A percentile compares a stretch with the other conserved stretches of the same genome.
Conservation (phyloP, 805 yeast genomes). For the Starmera amethionina region DNA sequence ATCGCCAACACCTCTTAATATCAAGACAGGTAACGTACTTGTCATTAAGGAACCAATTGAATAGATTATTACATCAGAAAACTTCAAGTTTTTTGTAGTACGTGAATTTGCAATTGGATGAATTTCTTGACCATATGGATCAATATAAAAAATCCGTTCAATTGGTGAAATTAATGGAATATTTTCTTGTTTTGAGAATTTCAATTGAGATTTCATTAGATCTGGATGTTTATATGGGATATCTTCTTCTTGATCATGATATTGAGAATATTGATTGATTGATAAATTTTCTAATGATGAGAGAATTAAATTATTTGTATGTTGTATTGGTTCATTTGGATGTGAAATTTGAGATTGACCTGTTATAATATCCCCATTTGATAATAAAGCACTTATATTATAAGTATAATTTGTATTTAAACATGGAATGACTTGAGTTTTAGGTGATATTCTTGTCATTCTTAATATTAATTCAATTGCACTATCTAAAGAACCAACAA, state of each 20-base stretch:
- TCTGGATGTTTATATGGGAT: slow-evolving; percentile 75
- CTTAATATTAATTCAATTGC: slow-evolving; percentile 70
- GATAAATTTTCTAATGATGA: slow-evolving; percentile 3
- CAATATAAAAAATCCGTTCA: slow-evolving; percentile 63
- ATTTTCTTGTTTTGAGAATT: slow-evolving; percentile 50
- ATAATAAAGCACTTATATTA: slow-evolving; percentile 70
- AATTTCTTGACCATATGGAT: slow-evolving; percentile 82
- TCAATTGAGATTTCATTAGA: slow-evolving; percentile 61
- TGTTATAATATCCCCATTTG: slow-evolving; percentile 62
- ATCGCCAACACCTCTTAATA: slow-evolving; percentile 63
- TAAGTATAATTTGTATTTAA: slow-evolving; percentile 77
- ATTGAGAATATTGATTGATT: neutral
- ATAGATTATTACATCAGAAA: slow-evolving; percentile 50
- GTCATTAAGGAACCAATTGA: slow-evolving; percentile 90
- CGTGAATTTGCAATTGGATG: slow-evolving; percentile 63
- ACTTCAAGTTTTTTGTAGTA: slow-evolving; percentile 39
- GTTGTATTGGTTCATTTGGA: slow-evolving; percentile 35
- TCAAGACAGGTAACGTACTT: slow-evolving; percentile 69
- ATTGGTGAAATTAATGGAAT: slow-evolving; percentile 69
- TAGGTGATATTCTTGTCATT: slow-evolving; percentile 47
- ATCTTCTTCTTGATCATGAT: slow-evolving; percentile 34
- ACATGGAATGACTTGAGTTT: slow-evolving; percentile 62
- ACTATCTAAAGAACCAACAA: slow-evolving; percentile 76
- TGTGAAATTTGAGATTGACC: slow-evolving; percentile 95
- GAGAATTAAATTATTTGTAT: neutral